These are phyloP conservation scores for Arachis hypogaea DNA, from an alignment of 306 rosid genomes.

Conservation along the genomic window DNA sequence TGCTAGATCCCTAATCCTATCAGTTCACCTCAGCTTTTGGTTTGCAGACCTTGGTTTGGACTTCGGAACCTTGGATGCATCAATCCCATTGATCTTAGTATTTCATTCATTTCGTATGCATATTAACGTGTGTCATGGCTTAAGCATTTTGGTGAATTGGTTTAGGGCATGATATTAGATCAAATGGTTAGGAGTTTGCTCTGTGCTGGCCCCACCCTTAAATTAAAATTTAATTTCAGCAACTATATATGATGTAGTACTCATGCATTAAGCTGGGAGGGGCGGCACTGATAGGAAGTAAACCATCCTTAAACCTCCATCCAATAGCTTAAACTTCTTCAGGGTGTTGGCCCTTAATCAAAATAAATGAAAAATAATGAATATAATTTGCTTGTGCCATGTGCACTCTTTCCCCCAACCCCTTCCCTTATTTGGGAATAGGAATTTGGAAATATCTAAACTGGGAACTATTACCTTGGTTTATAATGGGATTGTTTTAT, in stretches of 20 bases:
- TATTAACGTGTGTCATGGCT: neutral
- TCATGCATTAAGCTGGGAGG: constrained; percentile 12
- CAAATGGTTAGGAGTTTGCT: constrained; percentile 16
- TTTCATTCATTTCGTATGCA: constrained; percentile 30
- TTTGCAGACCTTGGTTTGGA: constrained; percentile 5
- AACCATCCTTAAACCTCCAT: neutral
- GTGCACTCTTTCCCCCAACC: neutral
- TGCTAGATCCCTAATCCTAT: too few species aligned
- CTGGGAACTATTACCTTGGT: neutral
- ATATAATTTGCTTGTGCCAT: neutral
- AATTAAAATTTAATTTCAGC: constrained; percentile 7
- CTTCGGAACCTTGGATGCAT: neutral
- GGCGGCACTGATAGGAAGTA: neutral
- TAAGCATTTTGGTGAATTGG: constrained; percentile 12
- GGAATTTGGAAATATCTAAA: neutral
- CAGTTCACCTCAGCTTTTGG: constrained; percentile 26
- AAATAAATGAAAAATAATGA: neutral
- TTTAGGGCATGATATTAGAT: constrained; percentile 17
- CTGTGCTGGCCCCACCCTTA: constrained; percentile 13
- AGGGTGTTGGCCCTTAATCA: neutral
- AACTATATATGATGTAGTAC: neutral
- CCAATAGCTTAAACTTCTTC: neutral
- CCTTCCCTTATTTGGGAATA: constrained; percentile 21
- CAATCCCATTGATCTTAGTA: constrained; percentile 27
- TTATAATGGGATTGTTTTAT: constrained; percentile 32